Base-by-base conservation (phyloP, 768 basidiomycete species). In the Suillus spraguei region DNA sequence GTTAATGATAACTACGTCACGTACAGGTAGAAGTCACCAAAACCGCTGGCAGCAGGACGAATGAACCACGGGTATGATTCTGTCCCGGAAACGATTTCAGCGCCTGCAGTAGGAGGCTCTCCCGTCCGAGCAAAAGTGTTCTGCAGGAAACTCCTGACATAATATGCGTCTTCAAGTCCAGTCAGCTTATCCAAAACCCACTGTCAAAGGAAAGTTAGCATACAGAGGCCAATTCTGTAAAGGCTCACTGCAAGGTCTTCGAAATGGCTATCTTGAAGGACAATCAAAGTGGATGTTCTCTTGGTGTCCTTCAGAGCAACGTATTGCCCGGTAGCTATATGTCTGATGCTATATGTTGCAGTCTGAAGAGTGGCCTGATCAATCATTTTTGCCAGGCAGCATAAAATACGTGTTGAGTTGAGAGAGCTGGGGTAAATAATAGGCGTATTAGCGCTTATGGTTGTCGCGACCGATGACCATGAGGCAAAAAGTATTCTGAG, bases 41-140 rank as follows among this genome's bases (percentile, higher is more conserved):
- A 58, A 22, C 39, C 39, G 32, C 52, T 53, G 5, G 52, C 52
- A 20, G 56, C 56, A 20, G 56, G 56, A 58, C 56, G 56, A 58
- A 58, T 41, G 17, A 58, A 20, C 56, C 56, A 58, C 28, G 56
- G 56, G 17, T 42, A 58, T 13, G 56, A 58, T 58, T 58, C 56
- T 0, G 56, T 58, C 16, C 56, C 56, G 11, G 56, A 41, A 41
- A 41, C 2, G 7, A 58, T 28, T 28, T 39, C 39, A 41, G 56
- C 56, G 17, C 28, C 56, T 17, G 56, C 24, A 7, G 17, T 58
- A 17, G 56, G 56, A 39, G 39, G 20, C 24, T 42, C 38, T 36
- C 17, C 56, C 24, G 17, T 41, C 39, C 11, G 39, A 58, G 24
- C 28, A 58, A 58, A 58, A 13, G 56, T 58, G 39, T 58, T 58